Conservation (phyloP, 1,284 basidiomycete genomes). For the Leccinum olivaceoglutinosum region DNA sequence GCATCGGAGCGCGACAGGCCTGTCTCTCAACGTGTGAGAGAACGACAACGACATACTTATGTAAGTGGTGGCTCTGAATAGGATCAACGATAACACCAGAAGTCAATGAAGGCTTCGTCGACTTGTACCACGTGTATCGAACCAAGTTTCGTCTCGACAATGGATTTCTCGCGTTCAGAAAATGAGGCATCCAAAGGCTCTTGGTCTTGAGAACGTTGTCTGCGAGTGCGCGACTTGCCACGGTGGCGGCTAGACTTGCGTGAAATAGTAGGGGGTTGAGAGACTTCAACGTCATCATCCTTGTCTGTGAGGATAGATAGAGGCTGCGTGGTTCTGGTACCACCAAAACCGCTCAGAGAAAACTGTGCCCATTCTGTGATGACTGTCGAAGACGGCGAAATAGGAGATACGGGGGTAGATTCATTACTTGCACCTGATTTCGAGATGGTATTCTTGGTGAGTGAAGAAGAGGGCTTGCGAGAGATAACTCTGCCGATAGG, state of each 20-base stretch:
- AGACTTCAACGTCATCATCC: constrained; percentile 55
- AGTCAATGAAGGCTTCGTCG: constrained; percentile 75
- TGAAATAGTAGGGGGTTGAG: constrained; percentile 33
- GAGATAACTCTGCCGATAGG: constrained; percentile 21
- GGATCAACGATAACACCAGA: constrained; percentile 68
- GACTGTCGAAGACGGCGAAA: constrained; percentile 20
- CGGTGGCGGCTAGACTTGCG: constrained; percentile 20
- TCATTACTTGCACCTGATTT: constrained; percentile 1
- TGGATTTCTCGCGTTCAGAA: constrained; percentile 18
- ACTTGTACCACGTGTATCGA: constrained; percentile 47
- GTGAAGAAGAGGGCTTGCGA: constrained; percentile 20
- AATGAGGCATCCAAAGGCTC: constrained; percentile 4
- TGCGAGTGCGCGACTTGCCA: constrained; percentile 20
- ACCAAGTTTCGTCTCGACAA: constrained; percentile 33
- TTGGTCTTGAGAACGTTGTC: constrained; percentile 15
- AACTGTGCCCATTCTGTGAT: constrained; percentile 53
- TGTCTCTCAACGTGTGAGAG: too few relatives aligned
- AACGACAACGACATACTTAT: too few relatives aligned
- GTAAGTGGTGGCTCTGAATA: constrained; percentile 25
- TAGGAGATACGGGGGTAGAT: constrained; percentile 19
- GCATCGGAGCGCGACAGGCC: too few relatives aligned
- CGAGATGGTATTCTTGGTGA: constrained; percentile 4
- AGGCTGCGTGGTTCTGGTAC: constrained; percentile 36
- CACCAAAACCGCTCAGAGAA: constrained; percentile 58
- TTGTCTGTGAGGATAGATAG: constrained; percentile 53